phyloP scores from a whole-genome alignment of 345 rosid genomes.

The Lumnitzera littorea region DNA sequence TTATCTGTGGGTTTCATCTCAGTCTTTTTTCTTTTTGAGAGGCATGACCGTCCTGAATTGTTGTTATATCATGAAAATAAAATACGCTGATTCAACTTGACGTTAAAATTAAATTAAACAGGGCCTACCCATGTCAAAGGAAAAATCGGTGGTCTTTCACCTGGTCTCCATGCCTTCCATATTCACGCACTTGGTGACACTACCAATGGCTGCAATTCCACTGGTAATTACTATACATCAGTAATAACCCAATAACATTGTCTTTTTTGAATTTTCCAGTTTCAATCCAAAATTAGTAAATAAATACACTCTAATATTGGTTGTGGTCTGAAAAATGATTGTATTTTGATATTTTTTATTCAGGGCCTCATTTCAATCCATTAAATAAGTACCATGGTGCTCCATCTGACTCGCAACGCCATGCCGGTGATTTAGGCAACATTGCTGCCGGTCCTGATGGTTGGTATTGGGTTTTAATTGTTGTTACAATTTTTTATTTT shows the following conservation, averaged over 20 bases:
- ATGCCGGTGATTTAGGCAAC: slow-evolving; percentile 97
- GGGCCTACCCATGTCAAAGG: slow-evolving; percentile 76
- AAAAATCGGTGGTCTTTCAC: slow-evolving; percentile 63
- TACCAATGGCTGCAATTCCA: slow-evolving; percentile 93
- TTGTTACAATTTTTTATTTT: not conserved
- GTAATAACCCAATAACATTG: too few relatives aligned
- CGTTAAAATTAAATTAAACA: slow-evolving; percentile 11
- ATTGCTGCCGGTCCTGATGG: slow-evolving; percentile 71
- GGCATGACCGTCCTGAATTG: not conserved
- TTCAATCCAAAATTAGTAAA: too few relatives aligned
- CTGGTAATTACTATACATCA: slow-evolving; percentile 31
- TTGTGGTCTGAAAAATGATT: too few relatives aligned
- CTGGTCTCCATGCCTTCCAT: slow-evolving; percentile 88
- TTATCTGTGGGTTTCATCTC: not conserved
- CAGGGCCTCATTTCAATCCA: slow-evolving; percentile 98
- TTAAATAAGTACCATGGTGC: slow-evolving; percentile 71
- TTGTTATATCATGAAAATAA: not conserved
- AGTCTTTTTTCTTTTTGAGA: not conserved
- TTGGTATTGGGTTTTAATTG: slow-evolving; percentile 16
- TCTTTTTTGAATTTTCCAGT: not conserved
- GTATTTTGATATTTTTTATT: too few relatives aligned
- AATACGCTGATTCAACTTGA: not conserved
- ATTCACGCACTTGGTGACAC: slow-evolving; percentile 91
- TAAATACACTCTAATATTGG: too few relatives aligned
- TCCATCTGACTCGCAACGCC: slow-evolving; percentile 65